Evolutionary conservation across 225 moss, liverwort and hornwort genomes (phyloP).

Genomic region (Ulota crispa): DNA sequence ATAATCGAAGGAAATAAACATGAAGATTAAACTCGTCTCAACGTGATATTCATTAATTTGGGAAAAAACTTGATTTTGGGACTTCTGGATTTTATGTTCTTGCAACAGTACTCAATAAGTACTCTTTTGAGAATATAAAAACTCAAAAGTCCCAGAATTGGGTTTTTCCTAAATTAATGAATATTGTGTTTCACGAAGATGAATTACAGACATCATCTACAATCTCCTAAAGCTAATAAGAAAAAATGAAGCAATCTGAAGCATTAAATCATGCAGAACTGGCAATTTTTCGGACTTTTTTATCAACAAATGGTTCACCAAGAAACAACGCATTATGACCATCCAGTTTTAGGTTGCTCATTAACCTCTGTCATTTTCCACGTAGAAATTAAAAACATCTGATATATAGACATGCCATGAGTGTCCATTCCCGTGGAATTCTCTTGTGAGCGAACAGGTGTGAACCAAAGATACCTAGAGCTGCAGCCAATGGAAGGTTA

Average conservation of each 20-base stretch:
- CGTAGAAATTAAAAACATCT: background rate
- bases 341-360: background rate
- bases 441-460: conserved; percentile 11
- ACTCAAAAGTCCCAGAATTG: too few relatives aligned
- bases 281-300: background rate
- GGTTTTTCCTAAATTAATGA: too few relatives aligned
- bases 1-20: background rate
- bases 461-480: conserved; percentile 30
- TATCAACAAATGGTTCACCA: background rate
- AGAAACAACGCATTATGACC: background rate
- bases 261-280: conserved; percentile 11
- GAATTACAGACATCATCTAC: background rate
- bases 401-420: background rate
- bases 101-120: too few relatives aligned
- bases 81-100: too few relatives aligned
- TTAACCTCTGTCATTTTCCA: conserved; percentile 4
- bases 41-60: too few relatives aligned
- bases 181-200: too few relatives aligned
- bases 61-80: too few relatives aligned
- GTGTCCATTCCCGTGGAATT: background rate
- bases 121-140: too few relatives aligned
- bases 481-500: conserved; percentile 10
- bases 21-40: background rate
- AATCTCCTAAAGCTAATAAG: background rate
- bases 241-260: background rate